Conservation (phyloP, 2,329 filamentous ascomycete species). For the Pestalotiopsis sp. region DNA sequence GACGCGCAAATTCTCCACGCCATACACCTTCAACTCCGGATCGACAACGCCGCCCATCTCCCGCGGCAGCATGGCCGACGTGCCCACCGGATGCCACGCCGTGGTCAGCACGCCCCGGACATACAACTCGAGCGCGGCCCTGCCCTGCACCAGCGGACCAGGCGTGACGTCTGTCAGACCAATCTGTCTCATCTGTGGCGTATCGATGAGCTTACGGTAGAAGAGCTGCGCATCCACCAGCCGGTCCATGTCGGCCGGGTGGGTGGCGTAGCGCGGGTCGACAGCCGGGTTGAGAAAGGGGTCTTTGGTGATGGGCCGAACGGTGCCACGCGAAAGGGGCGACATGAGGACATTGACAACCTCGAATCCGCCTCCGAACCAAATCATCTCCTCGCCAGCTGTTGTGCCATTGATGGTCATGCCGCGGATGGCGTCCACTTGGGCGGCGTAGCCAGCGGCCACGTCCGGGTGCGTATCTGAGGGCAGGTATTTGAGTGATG, state of each 20-base stretch:
- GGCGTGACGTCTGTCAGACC: slow-evolving; percentile 22
- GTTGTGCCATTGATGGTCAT: slow-evolving; percentile 8
- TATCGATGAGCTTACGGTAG: slow-evolving; percentile 23
- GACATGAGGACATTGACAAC: slow-evolving; percentile 23
- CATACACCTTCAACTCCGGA: slow-evolving; percentile 23
- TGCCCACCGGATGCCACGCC: slow-evolving; percentile 25
- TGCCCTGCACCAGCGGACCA: slow-evolving; percentile 15
- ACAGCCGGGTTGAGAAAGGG: slow-evolving; percentile 24
- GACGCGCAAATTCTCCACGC: slow-evolving; percentile 19
- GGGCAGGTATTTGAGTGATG: slow-evolving; percentile 4
- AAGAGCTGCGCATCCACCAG: slow-evolving; percentile 28
- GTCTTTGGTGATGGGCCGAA: slow-evolving; percentile 25
- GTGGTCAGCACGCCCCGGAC: slow-evolving; percentile 7
- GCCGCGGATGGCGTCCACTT: not conserved
- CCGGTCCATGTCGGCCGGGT: slow-evolving; percentile 28
- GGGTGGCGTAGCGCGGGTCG: slow-evolving; percentile 27
- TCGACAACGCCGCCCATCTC: slow-evolving; percentile 48
- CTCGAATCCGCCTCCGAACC: slow-evolving; percentile 22
- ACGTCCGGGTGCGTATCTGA: slow-evolving; percentile 8
- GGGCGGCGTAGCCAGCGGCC: not conserved
- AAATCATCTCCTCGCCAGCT: slow-evolving; percentile 24
- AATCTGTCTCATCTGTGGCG: slow-evolving; percentile 24
- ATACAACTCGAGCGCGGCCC: slow-evolving; percentile 2
- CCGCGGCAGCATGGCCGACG: slow-evolving; percentile 41
- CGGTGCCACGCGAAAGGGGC: slow-evolving; percentile 26